Evolutionary conservation across 2,329 filamentous ascomycete genomes (phyloP), one percentile per base, ranked within the genome.

Genomic region (Chrysoporthe cubensis): DNA sequence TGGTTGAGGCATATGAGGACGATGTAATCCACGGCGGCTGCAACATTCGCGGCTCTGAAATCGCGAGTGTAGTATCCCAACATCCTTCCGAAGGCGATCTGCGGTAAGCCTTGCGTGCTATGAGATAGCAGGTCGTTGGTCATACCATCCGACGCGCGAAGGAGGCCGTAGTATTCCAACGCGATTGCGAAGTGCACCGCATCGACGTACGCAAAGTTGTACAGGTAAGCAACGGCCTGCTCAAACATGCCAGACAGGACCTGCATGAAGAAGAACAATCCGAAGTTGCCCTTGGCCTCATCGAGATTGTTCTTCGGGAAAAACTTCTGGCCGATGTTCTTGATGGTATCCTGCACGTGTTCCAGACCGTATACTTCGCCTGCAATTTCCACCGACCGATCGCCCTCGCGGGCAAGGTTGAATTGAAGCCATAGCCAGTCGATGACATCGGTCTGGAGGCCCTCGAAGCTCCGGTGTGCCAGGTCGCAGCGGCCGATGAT

Each of bases 21-120:
- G 60, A 99, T 88, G 78, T 99, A 99, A 78, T 99, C 96, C 21
- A 97, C 92, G 2, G 96, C 96, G 44, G 93, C 92, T 67, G 92
- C 91, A 7, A 94, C 91, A 75, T 96, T 90, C 26, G 94, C 94
- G 42, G 93, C 93, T 64, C 96, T 91, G 87, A 99, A 99, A 79
- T 97, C 94, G 65, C 91, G 88, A 4, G 96, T 99, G 82, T 99
- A 99, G 78, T 96, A 93, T 52, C 95, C 96, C 70, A 98, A 85
- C 84, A 98, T 92, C 68, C 92, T 91, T 57, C 93, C 94, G 80
- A 98, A 98, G 83, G 96, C 97, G 79, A 99, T 90, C 77, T 97
- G 94, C 5, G 94, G 86, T 71, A 88, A 84, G 71, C 88, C 86
- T 72, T 89, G 87, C 74, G 86, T 91, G 73, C 88, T 93, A 78